Percentiles rank a stretch among this genome's conserved stretches.
Conservation (phyloP, 306 rosid species). For the Cicer arietinum region DNA sequence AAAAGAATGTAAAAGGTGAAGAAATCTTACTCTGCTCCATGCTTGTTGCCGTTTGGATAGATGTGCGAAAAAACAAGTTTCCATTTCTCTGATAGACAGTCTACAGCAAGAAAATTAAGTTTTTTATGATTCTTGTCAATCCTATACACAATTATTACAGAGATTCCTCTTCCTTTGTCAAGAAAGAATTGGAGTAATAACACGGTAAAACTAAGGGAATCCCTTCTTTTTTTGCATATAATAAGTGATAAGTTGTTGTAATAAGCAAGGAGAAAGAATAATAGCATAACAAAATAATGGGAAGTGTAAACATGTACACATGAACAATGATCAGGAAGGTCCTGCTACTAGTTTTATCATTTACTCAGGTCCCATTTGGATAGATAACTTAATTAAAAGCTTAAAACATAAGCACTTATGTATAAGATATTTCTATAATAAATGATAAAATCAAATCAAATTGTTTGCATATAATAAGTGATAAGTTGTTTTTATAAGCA, state of each 20-base stretch:
- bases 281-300: not conserved
- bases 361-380: not conserved
- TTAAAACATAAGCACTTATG: too few species aligned
- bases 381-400: too few species aligned
- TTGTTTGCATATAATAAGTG: too few species aligned
- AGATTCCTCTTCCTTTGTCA: not conserved
- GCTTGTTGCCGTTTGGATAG: conserved; percentile 61
- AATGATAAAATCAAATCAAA: too few species aligned
- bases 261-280: too few species aligned
- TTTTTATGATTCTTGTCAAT: conserved; percentile 1
- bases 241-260: too few species aligned
- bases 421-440: too few species aligned
- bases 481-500: too few species aligned
- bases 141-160: not conserved
- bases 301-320: not conserved
- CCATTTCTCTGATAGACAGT: conserved; percentile 73
- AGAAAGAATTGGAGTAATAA: not conserved
- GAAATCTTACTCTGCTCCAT: conserved; percentile 67
- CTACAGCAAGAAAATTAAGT: conserved; percentile 45
- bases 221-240: not conserved
- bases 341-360: not conserved
- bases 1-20: conserved; percentile 9
- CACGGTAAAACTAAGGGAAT: not conserved
- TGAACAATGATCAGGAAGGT: not conserved
- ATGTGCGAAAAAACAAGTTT: conserved; percentile 69